Percentiles rank a stretch among this genome's conserved stretches.
These are phyloP conservation scores for Pseudocercospora macadamiae DNA, from an alignment of 2,329 filamentous ascomycete species.

Conservation along the genomic window DNA sequence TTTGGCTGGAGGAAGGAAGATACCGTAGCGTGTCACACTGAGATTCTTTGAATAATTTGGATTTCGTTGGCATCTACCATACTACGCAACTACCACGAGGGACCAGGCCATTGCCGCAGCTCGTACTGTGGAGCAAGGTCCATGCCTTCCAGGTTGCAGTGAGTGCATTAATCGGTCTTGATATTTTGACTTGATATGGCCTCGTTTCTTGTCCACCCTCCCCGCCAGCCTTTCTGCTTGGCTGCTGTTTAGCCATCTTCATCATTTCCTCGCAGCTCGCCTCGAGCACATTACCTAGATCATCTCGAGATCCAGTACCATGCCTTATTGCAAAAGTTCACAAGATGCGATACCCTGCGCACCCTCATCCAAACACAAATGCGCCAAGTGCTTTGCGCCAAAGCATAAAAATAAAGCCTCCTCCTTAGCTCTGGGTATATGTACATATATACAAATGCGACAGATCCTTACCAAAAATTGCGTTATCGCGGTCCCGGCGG, in stretches of 20 bases:
- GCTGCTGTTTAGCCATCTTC: slow-evolving; percentile 2
- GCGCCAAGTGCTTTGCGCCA: neutral
- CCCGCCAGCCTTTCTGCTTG: neutral
- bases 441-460: slow-evolving; percentile 27
- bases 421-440: slow-evolving; percentile 15
- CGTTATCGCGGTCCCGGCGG: slow-evolving; percentile 25
- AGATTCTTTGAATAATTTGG: too few species aligned
- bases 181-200: neutral
- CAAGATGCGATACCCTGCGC: neutral
- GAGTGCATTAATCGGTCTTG: too few species aligned
- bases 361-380: neutral
- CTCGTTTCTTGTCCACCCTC: too few species aligned
- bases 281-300: slow-evolving; percentile 5
- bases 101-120: neutral
- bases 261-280: slow-evolving; percentile 5
- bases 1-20: too few species aligned
- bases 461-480: slow-evolving; percentile 1
- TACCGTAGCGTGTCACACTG: too few species aligned
- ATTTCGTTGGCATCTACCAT: too few species aligned
- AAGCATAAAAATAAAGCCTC: neutral
- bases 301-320: slow-evolving; percentile 1
- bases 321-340: neutral
- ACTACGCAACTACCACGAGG: too few species aligned
- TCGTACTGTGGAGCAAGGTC: neutral
- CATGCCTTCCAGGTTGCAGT: neutral